Evolutionary conservation across 345 rosid species (phyloP), one percentile per base, ranked within the genome.

Genomic region (Pseudoturritis turrita): DNA sequence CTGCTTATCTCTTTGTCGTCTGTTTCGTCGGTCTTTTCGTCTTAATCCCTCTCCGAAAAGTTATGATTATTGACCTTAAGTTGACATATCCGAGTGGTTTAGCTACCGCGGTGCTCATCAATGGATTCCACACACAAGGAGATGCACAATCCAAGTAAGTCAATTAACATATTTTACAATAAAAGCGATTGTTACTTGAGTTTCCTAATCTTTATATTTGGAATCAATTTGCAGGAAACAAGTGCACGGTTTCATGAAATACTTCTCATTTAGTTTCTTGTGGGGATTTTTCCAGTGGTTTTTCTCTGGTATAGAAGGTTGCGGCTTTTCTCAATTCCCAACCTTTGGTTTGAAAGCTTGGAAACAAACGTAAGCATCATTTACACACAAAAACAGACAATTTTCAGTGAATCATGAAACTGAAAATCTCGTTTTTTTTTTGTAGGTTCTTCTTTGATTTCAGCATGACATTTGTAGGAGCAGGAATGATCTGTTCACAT

Each of bases 241-340:
- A 81, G 92, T 88, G 36, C 82, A 72, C 2, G 87, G 96, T 72
- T 89, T 87, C 83, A 83, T 77, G 79, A 88, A 86, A 75, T 86
- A 77, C 67, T 94, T 94, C 59, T 88, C 97, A 7, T 65, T 80
- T 57, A 86, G 95, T 65, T 91, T 94, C 85, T 59, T 94, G 63
- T 94, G 97, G 98, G 97, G 89, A 2, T 83, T 87, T 80, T 94
- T 94, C 73, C 88, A 89, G 73, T 94, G 98, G 97, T 89, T 94
- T 76, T 94, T 78, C 81, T 65, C 84, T 17, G 92, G 89, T 39
- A 74, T 72, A 56, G 88, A 82, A 11, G 55, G 43, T 29, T 94
- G 98, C 71, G 97, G 98, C 3, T 94, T 94, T 74, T 56, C 87
- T 40, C 84, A 89, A 36, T 94, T 94, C 65, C 98, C 98, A 43